These are phyloP conservation scores for Puya raimondii DNA, from an alignment of 176 grass and related monocot genomes.

Conservation along the genomic window DNA sequence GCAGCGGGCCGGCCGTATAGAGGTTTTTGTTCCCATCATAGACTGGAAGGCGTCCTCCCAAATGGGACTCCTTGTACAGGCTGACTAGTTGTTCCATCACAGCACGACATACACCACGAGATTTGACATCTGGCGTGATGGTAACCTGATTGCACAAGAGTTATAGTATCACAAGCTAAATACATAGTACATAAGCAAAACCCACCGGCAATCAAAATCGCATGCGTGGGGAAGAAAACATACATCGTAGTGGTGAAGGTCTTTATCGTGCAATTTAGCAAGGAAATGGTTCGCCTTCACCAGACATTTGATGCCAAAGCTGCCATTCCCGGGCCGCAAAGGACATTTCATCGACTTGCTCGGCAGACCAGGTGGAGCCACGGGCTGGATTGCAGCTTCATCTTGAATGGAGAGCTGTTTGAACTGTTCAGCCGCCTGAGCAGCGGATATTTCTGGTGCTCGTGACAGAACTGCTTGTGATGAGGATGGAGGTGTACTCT, in stretches of 20 bases:
- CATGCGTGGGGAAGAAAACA: slow-evolving; percentile 14
- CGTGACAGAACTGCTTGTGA: slow-evolving; percentile 20
- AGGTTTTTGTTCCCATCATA: slow-evolving; percentile 92
- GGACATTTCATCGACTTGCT: slow-evolving; percentile 56
- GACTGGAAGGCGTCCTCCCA: slow-evolving; percentile 76
- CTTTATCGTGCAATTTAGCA: slow-evolving; percentile 64
- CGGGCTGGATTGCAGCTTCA: slow-evolving; percentile 26
- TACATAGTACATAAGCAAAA: background rate
- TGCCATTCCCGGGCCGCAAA: slow-evolving; percentile 67
- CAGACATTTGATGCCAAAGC: slow-evolving; percentile 49
- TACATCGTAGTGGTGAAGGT: slow-evolving; percentile 94
- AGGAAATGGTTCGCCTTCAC: slow-evolving; percentile 98
- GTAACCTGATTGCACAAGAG: slow-evolving; percentile 38
- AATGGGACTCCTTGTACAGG: slow-evolving; percentile 43
- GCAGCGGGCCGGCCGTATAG: slow-evolving; percentile 72
- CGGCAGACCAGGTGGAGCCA: slow-evolving; percentile 18
- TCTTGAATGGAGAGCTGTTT: slow-evolving; percentile 33
- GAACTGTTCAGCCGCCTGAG: slow-evolving; percentile 30
- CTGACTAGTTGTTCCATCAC: slow-evolving; percentile 69
- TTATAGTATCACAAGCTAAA: slow-evolving; percentile 1
- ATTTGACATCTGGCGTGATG: slow-evolving; percentile 48
- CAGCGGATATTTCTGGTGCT: slow-evolving; percentile 9
- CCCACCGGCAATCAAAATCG: background rate
- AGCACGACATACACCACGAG: slow-evolving; percentile 43
- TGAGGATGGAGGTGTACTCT: slow-evolving; percentile 21